Conservation (phyloP, 208 protist genomes). For the Naegleria fowleri region DNA sequence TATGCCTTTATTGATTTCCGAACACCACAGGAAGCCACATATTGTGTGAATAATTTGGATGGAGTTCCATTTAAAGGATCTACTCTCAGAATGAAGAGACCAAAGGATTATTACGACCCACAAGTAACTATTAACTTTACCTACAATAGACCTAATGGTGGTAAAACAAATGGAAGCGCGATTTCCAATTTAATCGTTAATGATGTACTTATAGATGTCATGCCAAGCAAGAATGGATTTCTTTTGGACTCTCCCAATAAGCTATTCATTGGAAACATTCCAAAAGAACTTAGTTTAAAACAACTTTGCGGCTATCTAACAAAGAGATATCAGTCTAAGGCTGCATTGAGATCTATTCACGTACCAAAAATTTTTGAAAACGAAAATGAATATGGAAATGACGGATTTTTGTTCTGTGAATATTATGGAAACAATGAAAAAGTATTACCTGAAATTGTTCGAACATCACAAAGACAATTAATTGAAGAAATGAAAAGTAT, state of each 20-base stretch:
- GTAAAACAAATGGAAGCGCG: background rate
- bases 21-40: background rate
- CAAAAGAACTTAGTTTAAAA: background rate
- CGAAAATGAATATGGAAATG: background rate
- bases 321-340: background rate
- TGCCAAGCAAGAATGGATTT: background rate
- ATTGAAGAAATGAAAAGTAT: background rate
- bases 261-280: background rate
- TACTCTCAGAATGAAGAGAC: background rate
- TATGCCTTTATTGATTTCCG: background rate
- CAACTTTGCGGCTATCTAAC: background rate
- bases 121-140: background rate
- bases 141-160: background rate
- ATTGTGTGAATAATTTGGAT: background rate
- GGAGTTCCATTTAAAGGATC: background rate
- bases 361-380: background rate
- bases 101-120: background rate
- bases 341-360: background rate
- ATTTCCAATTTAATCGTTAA: background rate
- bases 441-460: background rate
- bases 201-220: background rate
- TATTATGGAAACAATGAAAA: background rate
- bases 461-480: background rate
- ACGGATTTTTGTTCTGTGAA: background rate
- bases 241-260: background rate